Conservation (phyloP, 257 asterid genomes). For the Salvia miltiorrhiza region DNA sequence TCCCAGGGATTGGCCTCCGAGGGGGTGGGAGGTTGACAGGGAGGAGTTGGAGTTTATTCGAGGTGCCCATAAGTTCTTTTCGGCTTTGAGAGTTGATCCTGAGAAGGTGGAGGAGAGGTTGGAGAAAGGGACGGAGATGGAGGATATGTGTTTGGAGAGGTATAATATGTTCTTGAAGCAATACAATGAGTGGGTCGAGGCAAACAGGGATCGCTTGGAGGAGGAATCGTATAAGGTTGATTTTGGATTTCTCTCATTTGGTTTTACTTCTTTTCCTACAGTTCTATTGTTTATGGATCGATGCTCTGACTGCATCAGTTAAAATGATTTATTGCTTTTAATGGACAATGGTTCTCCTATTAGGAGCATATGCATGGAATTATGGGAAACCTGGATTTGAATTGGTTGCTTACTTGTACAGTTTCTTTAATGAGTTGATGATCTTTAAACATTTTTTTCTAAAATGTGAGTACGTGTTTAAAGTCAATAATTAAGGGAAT, state of each 20-base stretch:
- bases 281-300: background rate
- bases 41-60: conserved; percentile 84
- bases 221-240: conserved; percentile 85
- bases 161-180: conserved; percentile 86
- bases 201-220: conserved; percentile 70
- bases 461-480: background rate
- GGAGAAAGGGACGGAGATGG: conserved; percentile 38
- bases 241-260: conserved; percentile 20
- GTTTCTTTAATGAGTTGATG: background rate
- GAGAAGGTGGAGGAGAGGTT: conserved; percentile 58
- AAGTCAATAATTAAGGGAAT: background rate
- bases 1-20: conserved; percentile 97
- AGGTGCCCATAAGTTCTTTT: conserved; percentile 63
- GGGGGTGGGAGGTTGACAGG: conserved; percentile 87
- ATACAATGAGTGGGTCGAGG: conserved; percentile 80
- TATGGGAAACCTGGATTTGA: background rate
- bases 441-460: conserved; percentile 1
- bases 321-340: background rate
- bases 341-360: background rate
- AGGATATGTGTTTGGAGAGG: conserved; percentile 64
- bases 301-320: background rate
- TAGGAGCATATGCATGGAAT: conserved; percentile 3
- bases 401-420: background rate
- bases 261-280: too few species aligned
- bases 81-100: conserved; percentile 48